Percentiles rank a stretch among this genome's conserved stretches.
phyloP scores from a whole-genome alignment of 2,329 filamentous ascomycete species.

The Penicillium sp. region DNA sequence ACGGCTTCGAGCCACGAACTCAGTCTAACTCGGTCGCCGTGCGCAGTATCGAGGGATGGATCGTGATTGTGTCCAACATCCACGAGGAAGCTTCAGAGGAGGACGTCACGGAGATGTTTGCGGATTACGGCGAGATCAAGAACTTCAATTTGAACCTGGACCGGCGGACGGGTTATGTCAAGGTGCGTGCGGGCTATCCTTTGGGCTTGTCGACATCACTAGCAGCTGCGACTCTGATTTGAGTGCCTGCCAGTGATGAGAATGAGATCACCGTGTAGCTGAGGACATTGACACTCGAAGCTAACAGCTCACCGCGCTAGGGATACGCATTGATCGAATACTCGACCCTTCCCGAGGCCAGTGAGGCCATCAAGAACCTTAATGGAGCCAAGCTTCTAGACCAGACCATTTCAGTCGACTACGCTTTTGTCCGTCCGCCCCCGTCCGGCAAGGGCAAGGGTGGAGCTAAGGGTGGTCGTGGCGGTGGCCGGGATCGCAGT shows the following conservation, averaged over 20 bases:
- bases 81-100: constrained; percentile 65
- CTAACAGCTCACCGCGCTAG: constrained; percentile 35
- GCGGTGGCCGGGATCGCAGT: constrained; percentile 38
- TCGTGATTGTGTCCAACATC: constrained; percentile 63
- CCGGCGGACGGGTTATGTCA: constrained; percentile 62
- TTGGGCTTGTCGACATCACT: background rate
- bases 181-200: constrained; percentile 44
- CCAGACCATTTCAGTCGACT: constrained; percentile 61
- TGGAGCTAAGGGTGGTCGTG: constrained; percentile 41
- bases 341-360: constrained; percentile 58
- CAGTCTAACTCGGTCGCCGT: constrained; percentile 51
- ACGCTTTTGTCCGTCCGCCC: constrained; percentile 60
- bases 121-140: constrained; percentile 63
- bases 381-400: constrained; percentile 59
- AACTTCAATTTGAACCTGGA: constrained; percentile 63
- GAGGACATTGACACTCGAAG: background rate
- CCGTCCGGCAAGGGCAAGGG: constrained; percentile 43
- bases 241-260: background rate
- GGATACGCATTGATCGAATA: constrained; percentile 65
- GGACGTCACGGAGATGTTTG: constrained; percentile 61
- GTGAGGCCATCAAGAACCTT: constrained; percentile 57
- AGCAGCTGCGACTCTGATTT: background rate
- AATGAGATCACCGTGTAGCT: background rate
- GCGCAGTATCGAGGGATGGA: constrained; percentile 65
- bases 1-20: constrained; percentile 41